Conservation (phyloP, 257 asterid genomes). For the Solanum piurae region DNA sequence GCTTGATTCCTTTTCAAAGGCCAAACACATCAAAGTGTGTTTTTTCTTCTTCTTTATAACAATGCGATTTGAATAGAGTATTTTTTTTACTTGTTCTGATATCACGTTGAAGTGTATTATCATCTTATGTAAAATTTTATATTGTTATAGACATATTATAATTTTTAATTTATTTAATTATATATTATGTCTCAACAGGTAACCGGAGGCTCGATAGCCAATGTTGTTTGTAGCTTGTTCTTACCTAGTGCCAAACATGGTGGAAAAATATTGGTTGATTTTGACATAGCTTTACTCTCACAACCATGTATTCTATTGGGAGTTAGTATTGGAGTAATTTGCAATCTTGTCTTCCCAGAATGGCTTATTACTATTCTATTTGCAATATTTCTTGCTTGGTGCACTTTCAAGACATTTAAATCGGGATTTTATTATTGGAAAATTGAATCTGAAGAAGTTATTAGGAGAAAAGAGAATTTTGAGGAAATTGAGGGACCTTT, state of each 20-base stretch:
- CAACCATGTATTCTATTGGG: constrained; percentile 85
- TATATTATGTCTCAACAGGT: neutral
- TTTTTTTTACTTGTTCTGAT: neutral
- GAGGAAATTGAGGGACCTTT: constrained; percentile 20
- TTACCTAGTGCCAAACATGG: constrained; percentile 5
- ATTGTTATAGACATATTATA: neutral
- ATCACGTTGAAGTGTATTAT: neutral
- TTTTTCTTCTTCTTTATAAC: neutral
- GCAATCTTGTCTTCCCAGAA: constrained; percentile 58
- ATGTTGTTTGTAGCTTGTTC: constrained; percentile 30
- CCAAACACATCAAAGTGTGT: neutral
- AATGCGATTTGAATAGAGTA: neutral
- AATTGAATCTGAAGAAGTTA: constrained; percentile 30
- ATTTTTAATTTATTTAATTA: neutral
- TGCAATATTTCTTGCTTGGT: constrained; percentile 53
- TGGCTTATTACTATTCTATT: constrained; percentile 59
- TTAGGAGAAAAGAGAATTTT: neutral
- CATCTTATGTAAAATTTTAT: neutral
- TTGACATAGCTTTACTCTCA: constrained; percentile 60
- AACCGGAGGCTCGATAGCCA: constrained; percentile 67
- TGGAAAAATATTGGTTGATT: constrained; percentile 38
- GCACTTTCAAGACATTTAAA: constrained; percentile 55
- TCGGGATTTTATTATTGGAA: constrained; percentile 58
- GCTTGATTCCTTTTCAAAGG: neutral
- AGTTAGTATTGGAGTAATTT: constrained; percentile 68